Percentiles rank a stretch among this genome's conserved stretches.
Conservation (phyloP, 345 rosid genomes). For the Eucalyptus erythrocorys region DNA sequence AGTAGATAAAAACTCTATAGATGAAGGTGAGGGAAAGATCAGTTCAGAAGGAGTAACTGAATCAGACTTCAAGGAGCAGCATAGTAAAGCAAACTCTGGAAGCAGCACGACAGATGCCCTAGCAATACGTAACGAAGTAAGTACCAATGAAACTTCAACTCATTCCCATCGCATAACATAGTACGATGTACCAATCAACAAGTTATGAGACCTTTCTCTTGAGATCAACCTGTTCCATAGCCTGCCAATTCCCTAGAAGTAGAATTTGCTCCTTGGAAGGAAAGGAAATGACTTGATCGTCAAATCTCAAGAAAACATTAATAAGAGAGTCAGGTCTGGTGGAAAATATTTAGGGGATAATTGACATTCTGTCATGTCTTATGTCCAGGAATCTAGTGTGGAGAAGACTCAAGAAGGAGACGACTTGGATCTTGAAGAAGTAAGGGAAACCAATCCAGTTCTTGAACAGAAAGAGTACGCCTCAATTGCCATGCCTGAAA, state of each 20-base stretch:
- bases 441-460: neutral
- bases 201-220: neutral
- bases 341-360: neutral
- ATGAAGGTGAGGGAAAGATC: conserved; percentile 1
- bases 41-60: neutral
- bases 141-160: neutral
- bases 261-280: neutral
- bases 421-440: neutral
- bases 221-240: neutral
- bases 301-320: neutral
- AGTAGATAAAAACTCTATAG: neutral
- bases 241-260: neutral
- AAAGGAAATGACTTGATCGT: neutral
- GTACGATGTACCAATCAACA: neutral
- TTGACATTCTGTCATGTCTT: neutral
- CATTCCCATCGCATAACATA: neutral
- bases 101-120: conserved; percentile 5
- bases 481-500: neutral
- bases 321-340: neutral
- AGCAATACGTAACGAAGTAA: conserved; percentile 25
- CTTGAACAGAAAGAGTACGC: conserved; percentile 6
- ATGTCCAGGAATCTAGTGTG: conserved; percentile 15
- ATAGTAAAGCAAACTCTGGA: neutral
- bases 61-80: neutral
- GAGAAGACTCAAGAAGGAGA: conserved; percentile 3